Percentiles rank a stretch among this genome's conserved stretches.
Conservation (phyloP, 257 asterid species). For the Orobanche coerulescens region DNA sequence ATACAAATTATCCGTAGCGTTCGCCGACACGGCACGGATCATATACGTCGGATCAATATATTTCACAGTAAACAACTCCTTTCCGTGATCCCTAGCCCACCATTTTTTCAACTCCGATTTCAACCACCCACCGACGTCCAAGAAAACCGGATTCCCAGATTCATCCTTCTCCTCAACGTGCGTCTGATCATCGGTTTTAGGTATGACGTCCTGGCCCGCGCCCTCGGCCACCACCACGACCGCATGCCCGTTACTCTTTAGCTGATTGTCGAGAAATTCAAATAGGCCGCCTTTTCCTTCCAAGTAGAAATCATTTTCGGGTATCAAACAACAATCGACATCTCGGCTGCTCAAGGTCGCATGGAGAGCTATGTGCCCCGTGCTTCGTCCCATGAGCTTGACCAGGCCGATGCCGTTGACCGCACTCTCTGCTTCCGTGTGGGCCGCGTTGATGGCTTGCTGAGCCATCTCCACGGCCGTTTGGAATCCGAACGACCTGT, state of each 20-base stretch:
- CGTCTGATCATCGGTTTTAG: slow-evolving; percentile 28
- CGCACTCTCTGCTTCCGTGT: slow-evolving; percentile 73
- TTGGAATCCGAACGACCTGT: slow-evolving; percentile 75
- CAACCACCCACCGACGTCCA: slow-evolving; percentile 78
- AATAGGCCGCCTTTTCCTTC: slow-evolving; percentile 68
- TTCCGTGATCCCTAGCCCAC: slow-evolving; percentile 64
- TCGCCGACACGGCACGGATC: slow-evolving; percentile 69
- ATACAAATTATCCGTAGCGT: slow-evolving; percentile 63
- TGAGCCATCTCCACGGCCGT: slow-evolving; percentile 92
- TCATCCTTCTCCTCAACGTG: slow-evolving; percentile 51
- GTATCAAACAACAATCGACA: slow-evolving; percentile 77
- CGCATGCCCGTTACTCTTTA: slow-evolving; percentile 46
- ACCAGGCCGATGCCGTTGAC: slow-evolving; percentile 75
- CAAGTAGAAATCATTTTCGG: slow-evolving; percentile 56
- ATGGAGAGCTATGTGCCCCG: slow-evolving; percentile 73
- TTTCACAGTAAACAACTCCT: slow-evolving; percentile 56
- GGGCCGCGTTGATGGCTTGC: slow-evolving; percentile 68
- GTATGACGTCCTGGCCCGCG: slow-evolving; percentile 68
- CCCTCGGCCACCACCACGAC: slow-evolving; percentile 78
- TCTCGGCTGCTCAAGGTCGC: slow-evolving; percentile 76
- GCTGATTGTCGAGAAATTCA: slow-evolving; percentile 39
- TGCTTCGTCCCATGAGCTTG: slow-evolving; percentile 87
- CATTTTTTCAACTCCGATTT: slow-evolving; percentile 67
- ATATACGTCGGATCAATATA: slow-evolving; percentile 77
- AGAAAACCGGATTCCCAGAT: slow-evolving; percentile 62